These are phyloP conservation scores for Euphorbia schlechtendalii DNA, from an alignment of 441 rosid genomes.

Conservation along the genomic window DNA sequence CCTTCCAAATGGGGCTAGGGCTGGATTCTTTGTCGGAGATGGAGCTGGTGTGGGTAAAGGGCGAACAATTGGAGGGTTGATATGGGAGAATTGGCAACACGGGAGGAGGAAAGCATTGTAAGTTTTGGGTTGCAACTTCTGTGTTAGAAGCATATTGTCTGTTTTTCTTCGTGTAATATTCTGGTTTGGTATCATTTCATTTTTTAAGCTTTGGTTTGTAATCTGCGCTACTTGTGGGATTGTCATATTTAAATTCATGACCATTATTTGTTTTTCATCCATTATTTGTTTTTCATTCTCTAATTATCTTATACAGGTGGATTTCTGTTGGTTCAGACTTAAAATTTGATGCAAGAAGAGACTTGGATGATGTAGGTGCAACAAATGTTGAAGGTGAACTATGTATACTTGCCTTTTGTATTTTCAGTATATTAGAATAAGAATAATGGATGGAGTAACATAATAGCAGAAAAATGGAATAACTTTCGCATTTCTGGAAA, in stretches of 20 bases:
- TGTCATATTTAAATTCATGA: not conserved
- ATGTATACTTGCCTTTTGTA: not conserved
- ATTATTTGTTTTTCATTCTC: conserved; percentile 18
- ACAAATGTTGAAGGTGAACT: conserved; percentile 59
- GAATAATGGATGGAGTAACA: not conserved
- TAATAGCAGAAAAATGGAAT: conserved; percentile 5
- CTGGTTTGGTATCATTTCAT: not conserved
- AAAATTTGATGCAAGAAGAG: conserved; percentile 94
- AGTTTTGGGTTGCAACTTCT: conserved; percentile 30
- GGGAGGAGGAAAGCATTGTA: conserved; percentile 83
- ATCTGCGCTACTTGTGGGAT: conserved; percentile 13
- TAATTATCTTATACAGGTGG: conserved; percentile 64
- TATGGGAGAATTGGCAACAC: conserved; percentile 93
- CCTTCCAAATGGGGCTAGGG: conserved; percentile 80
- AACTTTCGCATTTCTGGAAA: not conserved
- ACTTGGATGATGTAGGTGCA: conserved; percentile 97
- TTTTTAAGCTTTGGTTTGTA: not conserved
- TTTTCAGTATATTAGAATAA: not conserved
- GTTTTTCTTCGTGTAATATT: not conserved
- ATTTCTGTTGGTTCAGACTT: conserved; percentile 98
- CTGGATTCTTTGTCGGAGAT: conserved; percentile 96
- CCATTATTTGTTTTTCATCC: conserved; percentile 15
- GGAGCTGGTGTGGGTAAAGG: conserved; percentile 99
- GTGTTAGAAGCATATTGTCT: not conserved
- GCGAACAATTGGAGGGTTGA: conserved; percentile 91